Evolutionary conservation across 108 stramenopile genomes (phyloP).

Genomic region (Skeletonema costatum): DNA sequence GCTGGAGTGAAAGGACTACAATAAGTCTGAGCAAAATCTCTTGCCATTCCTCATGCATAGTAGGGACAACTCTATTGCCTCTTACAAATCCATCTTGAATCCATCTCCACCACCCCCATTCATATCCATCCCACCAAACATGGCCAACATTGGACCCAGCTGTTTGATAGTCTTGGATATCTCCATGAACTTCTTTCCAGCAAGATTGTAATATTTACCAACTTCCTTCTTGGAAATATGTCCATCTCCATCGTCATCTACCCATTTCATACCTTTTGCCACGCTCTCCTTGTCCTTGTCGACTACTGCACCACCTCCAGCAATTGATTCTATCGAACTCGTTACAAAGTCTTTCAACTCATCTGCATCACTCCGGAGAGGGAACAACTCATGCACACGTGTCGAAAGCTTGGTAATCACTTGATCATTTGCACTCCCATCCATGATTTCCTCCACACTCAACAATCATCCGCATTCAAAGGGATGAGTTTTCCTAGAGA

Average conservation of each 20-base stretch:
- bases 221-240: constrained; percentile 27
- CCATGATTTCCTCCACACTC: constrained; percentile 23
- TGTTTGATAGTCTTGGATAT: constrained; percentile 20
- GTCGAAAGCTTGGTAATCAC: constrained; percentile 12
- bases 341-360: constrained; percentile 30
- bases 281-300: constrained; percentile 27
- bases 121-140: constrained; percentile 24
- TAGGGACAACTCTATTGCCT: too few species aligned
- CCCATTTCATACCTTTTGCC: constrained; percentile 24
- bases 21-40: neutral
- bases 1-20: neutral
- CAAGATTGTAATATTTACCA: constrained; percentile 29
- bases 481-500: too few species aligned
- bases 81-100: constrained; percentile 32
- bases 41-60: too few species aligned
- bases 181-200: constrained; percentile 29
- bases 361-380: constrained; percentile 6
- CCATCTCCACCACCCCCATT: neutral
- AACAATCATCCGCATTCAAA: constrained; percentile 21
- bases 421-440: constrained; percentile 1
- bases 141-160: constrained; percentile 34
- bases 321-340: constrained; percentile 11
- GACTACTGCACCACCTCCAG: neutral
- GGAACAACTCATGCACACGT: constrained; percentile 26
- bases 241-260: constrained; percentile 36